Base-by-base conservation (phyloP, 768 basidiomycete species). In the Gyrodon lividus region DNA sequence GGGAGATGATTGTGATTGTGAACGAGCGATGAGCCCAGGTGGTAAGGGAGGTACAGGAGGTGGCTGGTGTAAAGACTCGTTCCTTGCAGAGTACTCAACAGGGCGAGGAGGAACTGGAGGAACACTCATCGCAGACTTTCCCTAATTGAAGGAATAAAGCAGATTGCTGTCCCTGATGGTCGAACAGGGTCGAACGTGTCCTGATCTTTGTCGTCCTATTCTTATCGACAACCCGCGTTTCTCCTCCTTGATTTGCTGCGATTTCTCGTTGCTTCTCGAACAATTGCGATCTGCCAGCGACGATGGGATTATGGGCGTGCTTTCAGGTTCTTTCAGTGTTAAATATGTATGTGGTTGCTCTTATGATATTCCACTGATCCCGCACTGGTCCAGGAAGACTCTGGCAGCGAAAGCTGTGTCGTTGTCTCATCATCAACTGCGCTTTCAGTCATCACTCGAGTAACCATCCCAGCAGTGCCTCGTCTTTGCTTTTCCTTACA, bases 1-100 rank as follows among this genome's bases (percentile, higher is more conserved):
- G 19, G 62, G 53, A 10, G 59, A 54, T 24, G 50, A 58, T 39
- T 37, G 57, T 7, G 60, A 40, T 57, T 62, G 43, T 53, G 62
- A 48, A 54, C 59, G 46, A 43, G 50, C 62, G 59, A 54, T 17
- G 45, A 76, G 69, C 44, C 69, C 66, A 6, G 76, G 71, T 6
- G 81, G 79, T 5, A 74, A 68, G 6, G 80, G 81, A 1, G 81
- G 81, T 1, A 81, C 35, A 0, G 81, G 78, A 2, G 81, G 81
- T 2, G 75, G 73, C 47, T 58, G 66, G 40, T 54, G 44, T 28
- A 17, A 44, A 46, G 56, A 1, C 9, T 31, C 55, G 44, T 54
- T 53, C 51, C 55, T 33, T 31, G 38, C 8, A 39, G 26, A 19
- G 24, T 52, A 56, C n/a, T 48, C 28, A 31, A 51, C 23, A 33